Evolutionary conservation across 495 filamentous ascomycete genomes (phyloP).

Genomic region (Aspergillus carlsbadensis): DNA sequence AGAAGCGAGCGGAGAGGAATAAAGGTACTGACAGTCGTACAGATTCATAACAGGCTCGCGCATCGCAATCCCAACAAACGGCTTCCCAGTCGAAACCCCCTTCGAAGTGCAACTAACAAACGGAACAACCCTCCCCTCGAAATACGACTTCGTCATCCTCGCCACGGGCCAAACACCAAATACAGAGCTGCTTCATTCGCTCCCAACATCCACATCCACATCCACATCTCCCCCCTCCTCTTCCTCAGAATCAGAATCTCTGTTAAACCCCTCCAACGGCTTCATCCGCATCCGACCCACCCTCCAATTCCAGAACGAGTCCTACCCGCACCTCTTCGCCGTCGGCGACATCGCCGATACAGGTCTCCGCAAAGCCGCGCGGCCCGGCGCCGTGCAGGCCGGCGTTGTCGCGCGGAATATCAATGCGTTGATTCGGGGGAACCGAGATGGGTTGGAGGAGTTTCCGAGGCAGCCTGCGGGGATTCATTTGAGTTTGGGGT

Average conservation of each 20-base stretch:
- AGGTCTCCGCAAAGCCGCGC: conserved; percentile 53
- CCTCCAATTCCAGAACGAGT: conserved; percentile 51
- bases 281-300: conserved; percentile 55
- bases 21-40: conserved; percentile 1
- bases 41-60: conserved; percentile 36
- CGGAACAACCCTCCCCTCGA: conserved; percentile 30
- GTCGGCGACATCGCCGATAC: conserved; percentile 64
- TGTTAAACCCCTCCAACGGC: conserved; percentile 48
- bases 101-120: conserved; percentile 37
- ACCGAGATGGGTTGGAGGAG: conserved; percentile 23
- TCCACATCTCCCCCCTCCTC: too few species aligned
- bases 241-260: conserved; percentile 31
- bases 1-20: background rate
- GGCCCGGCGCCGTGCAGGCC: conserved; percentile 53
- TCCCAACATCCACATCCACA: too few species aligned
- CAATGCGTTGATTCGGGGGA: conserved; percentile 40
- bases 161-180: conserved; percentile 60
- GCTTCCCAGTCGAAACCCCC: conserved; percentile 29
- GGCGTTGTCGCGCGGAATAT: conserved; percentile 55
- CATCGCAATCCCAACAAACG: conserved; percentile 27
- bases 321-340: conserved; percentile 53
- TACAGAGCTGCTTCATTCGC: conserved; percentile 42
- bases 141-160: conserved; percentile 41
- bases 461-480: conserved; percentile 36
- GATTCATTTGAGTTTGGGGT: conserved; percentile 52